A percentile compares a stretch with the other conserved stretches of the same genome.
These are phyloP conservation scores for Peronospora farinosa DNA, from an alignment of 352 stramenopile genomes.

Conservation along the genomic window DNA sequence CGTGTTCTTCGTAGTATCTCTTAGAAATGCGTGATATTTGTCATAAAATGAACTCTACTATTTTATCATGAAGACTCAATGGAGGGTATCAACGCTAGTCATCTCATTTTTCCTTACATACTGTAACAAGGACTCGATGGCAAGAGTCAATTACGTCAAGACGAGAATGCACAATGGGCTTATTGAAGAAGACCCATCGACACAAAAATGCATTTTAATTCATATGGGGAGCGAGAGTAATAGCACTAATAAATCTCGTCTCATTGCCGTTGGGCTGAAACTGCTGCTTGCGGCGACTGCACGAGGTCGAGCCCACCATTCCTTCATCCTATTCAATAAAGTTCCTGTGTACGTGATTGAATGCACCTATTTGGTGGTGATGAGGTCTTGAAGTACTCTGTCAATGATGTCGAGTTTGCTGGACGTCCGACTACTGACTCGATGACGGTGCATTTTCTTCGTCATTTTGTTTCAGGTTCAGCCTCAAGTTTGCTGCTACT, in stretches of 20 bases:
- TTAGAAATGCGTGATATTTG: slow-evolving; percentile 24
- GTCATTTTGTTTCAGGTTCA: slow-evolving; percentile 5
- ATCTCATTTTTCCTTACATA: slow-evolving; percentile 5
- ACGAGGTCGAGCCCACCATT: background rate
- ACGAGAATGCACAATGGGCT: no score
- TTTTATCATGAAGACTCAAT: slow-evolving; percentile 11
- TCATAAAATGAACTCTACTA: slow-evolving; percentile 20
- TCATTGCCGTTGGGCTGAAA: background rate
- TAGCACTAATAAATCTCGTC: slow-evolving; percentile 16
- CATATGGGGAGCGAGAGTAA: slow-evolving; percentile 18
- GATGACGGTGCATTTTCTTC: slow-evolving; percentile 1
- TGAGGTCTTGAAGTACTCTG: slow-evolving; percentile 5
- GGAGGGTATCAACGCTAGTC: background rate
- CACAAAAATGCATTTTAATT: slow-evolving; percentile 13
- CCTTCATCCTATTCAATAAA: background rate
- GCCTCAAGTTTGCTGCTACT: slow-evolving; percentile 2
- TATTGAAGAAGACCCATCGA: background rate
- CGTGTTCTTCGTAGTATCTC: slow-evolving; percentile 9
- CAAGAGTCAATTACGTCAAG: background rate
- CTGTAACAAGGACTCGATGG: background rate
- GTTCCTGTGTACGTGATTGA: background rate
- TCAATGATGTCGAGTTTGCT: slow-evolving; percentile 2
- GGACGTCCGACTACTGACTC: slow-evolving; percentile 1
- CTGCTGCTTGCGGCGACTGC: background rate
- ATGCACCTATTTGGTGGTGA: slow-evolving; percentile 20